Evolutionary conservation across 116 monocot genomes (phyloP).

Genomic region (Iris pallida): DNA sequence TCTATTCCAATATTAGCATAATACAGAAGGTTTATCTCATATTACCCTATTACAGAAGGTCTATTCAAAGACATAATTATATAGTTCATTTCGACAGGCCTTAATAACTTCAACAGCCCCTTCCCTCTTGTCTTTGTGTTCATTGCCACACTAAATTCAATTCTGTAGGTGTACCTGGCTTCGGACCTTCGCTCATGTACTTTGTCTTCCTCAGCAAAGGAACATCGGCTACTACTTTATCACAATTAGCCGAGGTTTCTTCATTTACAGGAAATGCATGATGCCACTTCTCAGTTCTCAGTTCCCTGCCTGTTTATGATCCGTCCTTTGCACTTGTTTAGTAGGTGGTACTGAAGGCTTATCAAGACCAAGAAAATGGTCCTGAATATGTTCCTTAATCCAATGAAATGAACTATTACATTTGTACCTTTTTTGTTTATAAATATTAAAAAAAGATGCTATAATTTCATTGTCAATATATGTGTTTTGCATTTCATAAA

Average conservation of each 20-base stretch:
- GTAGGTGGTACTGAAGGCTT: background rate
- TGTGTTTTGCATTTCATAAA: no score
- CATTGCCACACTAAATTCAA: slow-evolving; percentile 1
- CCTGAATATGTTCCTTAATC: slow-evolving; percentile 25
- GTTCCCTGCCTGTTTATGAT: no score
- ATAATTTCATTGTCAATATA: no score
- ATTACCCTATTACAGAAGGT: no score
- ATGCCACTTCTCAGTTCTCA: no score
- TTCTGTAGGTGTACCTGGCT: slow-evolving; percentile 4
- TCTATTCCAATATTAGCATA: no score
- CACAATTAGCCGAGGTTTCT: slow-evolving; percentile 16
- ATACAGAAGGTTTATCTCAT: no score
- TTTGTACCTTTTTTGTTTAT: no score
- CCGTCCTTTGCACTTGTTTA: no score
- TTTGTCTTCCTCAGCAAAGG: slow-evolving; percentile 35
- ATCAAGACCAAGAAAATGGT: slow-evolving; percentile 21
- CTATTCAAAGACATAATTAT: no score
- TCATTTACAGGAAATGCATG: slow-evolving; percentile 56
- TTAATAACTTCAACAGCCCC: slow-evolving; percentile 67
- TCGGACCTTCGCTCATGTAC: slow-evolving; percentile 6
- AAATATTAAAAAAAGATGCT: no score
- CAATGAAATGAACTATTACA: no score
- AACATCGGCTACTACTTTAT: slow-evolving; percentile 15
- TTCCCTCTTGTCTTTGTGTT: slow-evolving; percentile 44
- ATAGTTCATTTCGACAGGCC: slow-evolving; percentile 30